Percentiles rank a stretch among this genome's conserved stretches.
Conservation (phyloP, 352 stramenopile genomes). For the Phytophthora meadii region DNA sequence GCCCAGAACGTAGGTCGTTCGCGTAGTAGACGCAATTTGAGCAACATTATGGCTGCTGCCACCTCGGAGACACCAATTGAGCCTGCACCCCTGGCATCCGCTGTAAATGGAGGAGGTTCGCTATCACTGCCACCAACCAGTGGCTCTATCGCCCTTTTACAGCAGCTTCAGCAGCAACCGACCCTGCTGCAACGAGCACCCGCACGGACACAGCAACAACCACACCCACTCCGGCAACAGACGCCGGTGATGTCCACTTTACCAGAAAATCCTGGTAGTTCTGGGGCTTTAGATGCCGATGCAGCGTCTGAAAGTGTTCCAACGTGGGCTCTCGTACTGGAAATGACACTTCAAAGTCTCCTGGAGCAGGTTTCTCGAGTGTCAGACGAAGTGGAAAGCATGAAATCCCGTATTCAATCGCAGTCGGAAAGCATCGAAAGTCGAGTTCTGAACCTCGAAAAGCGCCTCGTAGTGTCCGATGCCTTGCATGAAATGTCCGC, state of each 20-base stretch:
- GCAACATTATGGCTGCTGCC: conserved; percentile 15
- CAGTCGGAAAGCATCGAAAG: conserved; percentile 52
- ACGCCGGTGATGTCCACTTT: conserved; percentile 21
- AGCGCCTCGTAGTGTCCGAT: conserved; percentile 50
- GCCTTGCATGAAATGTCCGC: conserved; percentile 59
- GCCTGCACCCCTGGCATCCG: not conserved
- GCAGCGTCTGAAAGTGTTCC: conserved; percentile 29
- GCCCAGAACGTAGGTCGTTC: conserved; percentile 22
- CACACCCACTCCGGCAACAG: conserved; percentile 12
- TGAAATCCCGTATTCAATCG: conserved; percentile 52
- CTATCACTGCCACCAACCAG: conserved; percentile 4
- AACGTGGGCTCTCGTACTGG: conserved; percentile 60
- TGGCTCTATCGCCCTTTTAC: conserved; percentile 11
- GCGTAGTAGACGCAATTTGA: conserved; percentile 21
- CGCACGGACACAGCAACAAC: conserved; percentile 15
- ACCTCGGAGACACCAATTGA: not conserved
- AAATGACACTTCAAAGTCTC: conserved; percentile 62
- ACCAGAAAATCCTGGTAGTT: conserved; percentile 19
- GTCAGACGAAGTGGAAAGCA: conserved; percentile 58
- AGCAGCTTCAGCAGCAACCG: conserved; percentile 29
- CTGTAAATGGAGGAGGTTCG: conserved; percentile 9
- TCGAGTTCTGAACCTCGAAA: conserved; percentile 55
- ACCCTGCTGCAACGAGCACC: conserved; percentile 4
- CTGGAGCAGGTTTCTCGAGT: conserved; percentile 60
- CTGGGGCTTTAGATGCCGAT: conserved; percentile 4